These are phyloP conservation scores for Drechslerella coelobrocha DNA, from an alignment of 2,329 filamentous ascomycete species.

Conservation along the genomic window DNA sequence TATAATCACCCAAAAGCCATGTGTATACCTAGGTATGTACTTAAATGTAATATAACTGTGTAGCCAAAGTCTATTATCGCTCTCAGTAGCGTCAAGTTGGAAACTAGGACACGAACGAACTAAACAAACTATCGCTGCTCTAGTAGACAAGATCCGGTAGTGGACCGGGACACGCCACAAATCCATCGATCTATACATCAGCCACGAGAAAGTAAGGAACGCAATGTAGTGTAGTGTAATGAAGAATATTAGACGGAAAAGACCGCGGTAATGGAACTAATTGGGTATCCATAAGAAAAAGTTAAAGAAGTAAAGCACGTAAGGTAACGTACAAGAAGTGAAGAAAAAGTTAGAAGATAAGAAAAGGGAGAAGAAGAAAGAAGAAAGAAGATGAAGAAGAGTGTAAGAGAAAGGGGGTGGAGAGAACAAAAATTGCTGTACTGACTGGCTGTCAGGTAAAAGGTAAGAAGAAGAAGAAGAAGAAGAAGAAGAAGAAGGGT, in stretches of 20 bases:
- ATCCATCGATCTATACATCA: too few relatives aligned
- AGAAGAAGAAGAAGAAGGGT: not conserved
- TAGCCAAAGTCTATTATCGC: constrained; percentile 6
- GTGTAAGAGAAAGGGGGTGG: not conserved
- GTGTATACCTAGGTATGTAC: too few relatives aligned
- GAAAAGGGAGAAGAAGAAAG: not conserved
- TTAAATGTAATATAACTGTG: not conserved
- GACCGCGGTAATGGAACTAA: not conserved
- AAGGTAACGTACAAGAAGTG: too few relatives aligned
- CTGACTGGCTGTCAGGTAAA: too few relatives aligned
- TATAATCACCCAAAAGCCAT: constrained; percentile 3
- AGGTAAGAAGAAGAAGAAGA: not conserved
- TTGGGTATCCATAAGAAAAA: constrained; percentile 1
- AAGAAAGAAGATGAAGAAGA: not conserved
- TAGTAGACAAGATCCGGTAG: too few relatives aligned
- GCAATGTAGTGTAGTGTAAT: too few relatives aligned
- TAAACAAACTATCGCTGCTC: not conserved
- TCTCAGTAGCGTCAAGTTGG: constrained; percentile 19
- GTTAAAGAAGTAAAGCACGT: constrained; percentile 1
- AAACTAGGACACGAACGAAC: not conserved
- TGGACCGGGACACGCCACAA: too few relatives aligned
- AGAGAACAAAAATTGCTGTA: not conserved
- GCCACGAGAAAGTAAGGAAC: too few relatives aligned
- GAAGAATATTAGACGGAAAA: not conserved
- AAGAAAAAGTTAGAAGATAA: too few relatives aligned